Conservation (phyloP, 768 basidiomycete genomes). For the Pluteus cervinus region DNA sequence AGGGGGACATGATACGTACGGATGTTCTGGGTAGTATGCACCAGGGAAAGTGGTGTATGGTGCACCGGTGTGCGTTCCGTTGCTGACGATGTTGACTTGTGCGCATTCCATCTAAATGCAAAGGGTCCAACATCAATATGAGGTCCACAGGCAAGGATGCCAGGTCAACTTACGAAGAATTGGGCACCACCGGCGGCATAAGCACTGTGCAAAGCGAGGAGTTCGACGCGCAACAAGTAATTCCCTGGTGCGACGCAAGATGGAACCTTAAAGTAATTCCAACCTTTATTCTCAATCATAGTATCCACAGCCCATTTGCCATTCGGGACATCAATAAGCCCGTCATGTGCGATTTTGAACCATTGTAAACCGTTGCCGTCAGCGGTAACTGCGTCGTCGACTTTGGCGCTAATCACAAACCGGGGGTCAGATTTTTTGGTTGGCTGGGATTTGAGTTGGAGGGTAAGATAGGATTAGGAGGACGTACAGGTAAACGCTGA, state of each 20-base stretch:
- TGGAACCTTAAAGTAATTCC: constrained; percentile 10
- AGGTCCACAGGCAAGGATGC: too few species aligned
- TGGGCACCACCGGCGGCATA: constrained; percentile 8
- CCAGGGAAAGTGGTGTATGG: constrained; percentile 8
- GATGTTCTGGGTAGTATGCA: constrained; percentile 5
- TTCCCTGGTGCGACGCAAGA: too few species aligned
- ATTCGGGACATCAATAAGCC: constrained; percentile 4
- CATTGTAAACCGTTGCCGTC: constrained; percentile 3
- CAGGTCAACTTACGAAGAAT: too few species aligned
- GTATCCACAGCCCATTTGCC: constrained; percentile 8
- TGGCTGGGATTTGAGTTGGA: too few species aligned
- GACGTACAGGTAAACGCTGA: constrained; percentile 10
- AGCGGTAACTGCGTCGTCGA: constrained; percentile 7
- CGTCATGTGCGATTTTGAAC: constrained; percentile 10
- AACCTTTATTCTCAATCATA: constrained; percentile 7
- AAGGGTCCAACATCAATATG: too few species aligned
- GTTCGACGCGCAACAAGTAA: too few species aligned
- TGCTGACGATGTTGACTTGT: too few species aligned
- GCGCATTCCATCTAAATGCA: too few species aligned
- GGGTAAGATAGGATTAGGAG: too few species aligned
- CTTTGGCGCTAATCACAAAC: too few species aligned
- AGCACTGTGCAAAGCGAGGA: constrained; percentile 6
- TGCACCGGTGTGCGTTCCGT: constrained; percentile 3
- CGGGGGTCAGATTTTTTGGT: too few species aligned
- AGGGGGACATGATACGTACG: constrained; percentile 4